Percentiles rank a stretch among this genome's conserved stretches.
Conservation (phyloP, 169 alveolate species). For the Cryptosporidium ubiquitum region DNA sequence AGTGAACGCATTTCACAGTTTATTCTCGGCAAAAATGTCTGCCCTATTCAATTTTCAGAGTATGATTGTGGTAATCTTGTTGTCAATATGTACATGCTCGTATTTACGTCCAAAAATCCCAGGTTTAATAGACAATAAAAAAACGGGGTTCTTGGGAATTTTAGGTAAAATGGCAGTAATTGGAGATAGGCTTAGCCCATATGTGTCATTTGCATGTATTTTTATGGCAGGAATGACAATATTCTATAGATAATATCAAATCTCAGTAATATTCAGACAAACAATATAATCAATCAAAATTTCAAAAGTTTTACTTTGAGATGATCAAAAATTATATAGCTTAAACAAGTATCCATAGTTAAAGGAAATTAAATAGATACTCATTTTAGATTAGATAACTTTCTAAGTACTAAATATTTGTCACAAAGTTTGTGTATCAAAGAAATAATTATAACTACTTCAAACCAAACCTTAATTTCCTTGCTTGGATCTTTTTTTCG, state of each 20-base stretch:
- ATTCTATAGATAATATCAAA: conserved; percentile 83
- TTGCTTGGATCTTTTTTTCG: conserved; percentile 60
- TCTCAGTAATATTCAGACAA: background rate
- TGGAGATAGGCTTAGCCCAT: conserved; percentile 95
- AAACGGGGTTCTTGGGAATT: conserved; percentile 92
- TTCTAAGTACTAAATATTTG: background rate
- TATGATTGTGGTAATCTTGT: conserved; percentile 88
- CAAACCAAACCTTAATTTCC: conserved; percentile 63
- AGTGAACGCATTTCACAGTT: background rate
- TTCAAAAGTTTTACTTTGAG: background rate
- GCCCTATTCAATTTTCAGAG: conserved; percentile 93
- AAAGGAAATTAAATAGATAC: background rate
- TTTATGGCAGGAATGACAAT: conserved; percentile 89
- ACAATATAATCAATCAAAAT: background rate
- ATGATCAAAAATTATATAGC: background rate
- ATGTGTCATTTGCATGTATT: conserved; percentile 90
- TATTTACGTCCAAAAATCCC: conserved; percentile 92
- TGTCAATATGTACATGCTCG: conserved; percentile 94
- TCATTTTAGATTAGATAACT: background rate
- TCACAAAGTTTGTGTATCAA: background rate
- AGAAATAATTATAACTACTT: background rate
- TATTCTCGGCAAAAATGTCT: conserved; percentile 81
- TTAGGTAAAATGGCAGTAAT: conserved; percentile 94
- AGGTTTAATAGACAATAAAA: conserved; percentile 84
- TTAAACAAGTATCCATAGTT: background rate